Evolutionary conservation across 345 rosid genomes (phyloP), one percentile per base, ranked within the genome.

Genomic region (Brassica nigra): DNA sequence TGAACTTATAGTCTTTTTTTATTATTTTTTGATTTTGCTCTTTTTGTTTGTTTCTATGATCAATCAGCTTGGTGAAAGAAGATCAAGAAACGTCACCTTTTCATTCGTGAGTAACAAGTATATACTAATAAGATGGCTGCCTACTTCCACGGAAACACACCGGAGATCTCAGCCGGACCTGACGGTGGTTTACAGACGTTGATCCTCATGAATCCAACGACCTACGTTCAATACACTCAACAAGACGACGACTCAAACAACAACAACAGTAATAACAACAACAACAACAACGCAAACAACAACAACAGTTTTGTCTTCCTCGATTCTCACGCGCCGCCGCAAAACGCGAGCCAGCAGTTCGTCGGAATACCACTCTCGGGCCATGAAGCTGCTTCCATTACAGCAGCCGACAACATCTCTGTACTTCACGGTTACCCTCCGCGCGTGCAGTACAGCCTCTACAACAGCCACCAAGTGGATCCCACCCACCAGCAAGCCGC

Each of bases 181-280:
- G 85, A 88, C 31, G 94, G 92, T 66, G 97, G 98, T 4, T 80
- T 95, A 3, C 99, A 95, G 68, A 95, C 97, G 71, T 95, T 95
- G 33, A 84, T 92, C n/a, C 93, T 95, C 71, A 95, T 92, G 99
- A 95, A 95, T 86, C 99, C 99, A 65, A 75, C 89, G 18, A 81
- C 89, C 34, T 95, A 95, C 78, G 96, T 91, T 75, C 98, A 90
- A 66, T 91, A 90, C 85, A 82, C 97, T 44, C 90, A 86, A 78
- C 74, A 82, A 66, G 85, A 89, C n/a, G 85, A 88, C 8, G 86
- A 86, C 52, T 74, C 86, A 2, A 57, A 80, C 36, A 77, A 63
- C 62, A 72, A 74, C 74, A 77, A 15, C 81, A 70, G 2, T 49
- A 83, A 3, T 37, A 83, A 11, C 2, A 75, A 8, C 30, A 82